These are phyloP conservation scores for Hexamita inflata DNA, from an alignment of 208 protist species.

Conservation along the genomic window DNA sequence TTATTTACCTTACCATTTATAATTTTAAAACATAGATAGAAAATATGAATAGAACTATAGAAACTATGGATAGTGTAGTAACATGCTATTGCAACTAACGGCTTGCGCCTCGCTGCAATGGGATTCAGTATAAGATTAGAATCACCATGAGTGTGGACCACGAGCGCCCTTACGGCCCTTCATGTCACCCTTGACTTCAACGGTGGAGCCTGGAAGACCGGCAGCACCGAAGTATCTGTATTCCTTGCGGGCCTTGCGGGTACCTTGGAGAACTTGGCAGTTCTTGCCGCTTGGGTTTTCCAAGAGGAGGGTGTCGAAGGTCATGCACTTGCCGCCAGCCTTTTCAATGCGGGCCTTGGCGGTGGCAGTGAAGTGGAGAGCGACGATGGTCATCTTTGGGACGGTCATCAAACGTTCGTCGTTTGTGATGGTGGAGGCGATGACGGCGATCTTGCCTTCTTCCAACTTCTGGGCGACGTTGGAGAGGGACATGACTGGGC, in stretches of 20 bases:
- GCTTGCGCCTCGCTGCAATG: no score
- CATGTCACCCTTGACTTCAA: slow-evolving; percentile 38
- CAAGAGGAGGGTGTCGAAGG: slow-evolving; percentile 96
- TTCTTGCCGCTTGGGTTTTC: slow-evolving; percentile 81
- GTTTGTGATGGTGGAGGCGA: slow-evolving; percentile 93
- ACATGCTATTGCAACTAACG: no score
- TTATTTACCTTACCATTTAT: no score
- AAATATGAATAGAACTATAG: no score
- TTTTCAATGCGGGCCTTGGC: slow-evolving; percentile 88
- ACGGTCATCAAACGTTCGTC: slow-evolving; percentile 79
- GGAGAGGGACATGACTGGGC: slow-evolving; percentile 78
- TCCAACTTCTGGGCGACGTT: slow-evolving; percentile 64
- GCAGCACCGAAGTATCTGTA: slow-evolving; percentile 88
- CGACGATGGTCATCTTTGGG: slow-evolving; percentile 67
- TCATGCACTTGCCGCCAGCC: slow-evolving; percentile 89
- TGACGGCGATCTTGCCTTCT: slow-evolving; percentile 80
- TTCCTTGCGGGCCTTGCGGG: slow-evolving; percentile 73
- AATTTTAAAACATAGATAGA: no score
- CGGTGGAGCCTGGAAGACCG: slow-evolving; percentile 60
- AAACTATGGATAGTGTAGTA: no score
- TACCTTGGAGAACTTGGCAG: slow-evolving; percentile 85
- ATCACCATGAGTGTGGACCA: slow-evolving; percentile 21
- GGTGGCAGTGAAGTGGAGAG: slow-evolving; percentile 88
- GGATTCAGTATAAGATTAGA: no score
- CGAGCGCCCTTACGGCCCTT: slow-evolving; percentile 9